These are phyloP conservation scores for Omphalotus guepiniiformis DNA, from an alignment of 768 basidiomycete species.

Conservation along the genomic window DNA sequence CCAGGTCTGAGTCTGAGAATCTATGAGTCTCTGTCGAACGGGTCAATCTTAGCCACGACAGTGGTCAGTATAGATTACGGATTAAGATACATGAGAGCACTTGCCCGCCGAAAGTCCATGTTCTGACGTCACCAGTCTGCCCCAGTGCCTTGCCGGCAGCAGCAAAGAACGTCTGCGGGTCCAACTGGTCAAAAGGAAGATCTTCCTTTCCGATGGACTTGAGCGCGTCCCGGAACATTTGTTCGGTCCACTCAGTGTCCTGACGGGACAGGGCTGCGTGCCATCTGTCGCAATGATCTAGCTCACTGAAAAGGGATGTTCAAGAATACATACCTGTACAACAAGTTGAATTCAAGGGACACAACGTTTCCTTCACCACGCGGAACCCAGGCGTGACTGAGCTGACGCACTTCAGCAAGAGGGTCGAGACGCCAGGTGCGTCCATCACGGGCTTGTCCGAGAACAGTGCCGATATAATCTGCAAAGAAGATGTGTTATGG, in stretches of 20 bases:
- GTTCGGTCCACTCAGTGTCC: slow-evolving; percentile 52
- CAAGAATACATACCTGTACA: too few relatives aligned
- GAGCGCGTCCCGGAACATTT: slow-evolving; percentile 31
- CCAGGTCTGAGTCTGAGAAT: slow-evolving; percentile 53
- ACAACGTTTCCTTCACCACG: slow-evolving; percentile 73
- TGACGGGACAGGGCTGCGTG: slow-evolving; percentile 47
- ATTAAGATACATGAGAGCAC: slow-evolving; percentile 9
- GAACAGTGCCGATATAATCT: slow-evolving; percentile 76
- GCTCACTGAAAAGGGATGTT: too few relatives aligned
- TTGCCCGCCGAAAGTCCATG: slow-evolving; percentile 47
- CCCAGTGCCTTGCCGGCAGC: background rate
- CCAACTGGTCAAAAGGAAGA: background rate
- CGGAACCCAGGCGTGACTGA: slow-evolving; percentile 47
- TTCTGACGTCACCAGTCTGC: slow-evolving; percentile 17
- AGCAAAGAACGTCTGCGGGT: background rate
- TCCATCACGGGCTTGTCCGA: slow-evolving; percentile 64
- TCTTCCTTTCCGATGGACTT: slow-evolving; percentile 15
- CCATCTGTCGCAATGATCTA: too few relatives aligned
- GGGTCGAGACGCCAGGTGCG: slow-evolving; percentile 67
- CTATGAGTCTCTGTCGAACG: slow-evolving; percentile 9
- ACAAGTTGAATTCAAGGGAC: slow-evolving; percentile 71
- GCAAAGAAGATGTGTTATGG: slow-evolving; percentile 9
- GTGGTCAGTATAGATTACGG: slow-evolving; percentile 13
- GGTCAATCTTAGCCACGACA: slow-evolving; percentile 34
- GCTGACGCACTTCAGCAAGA: slow-evolving; percentile 47